Evolutionary conservation across 345 rosid genomes (phyloP), one percentile per base, ranked within the genome.

Genomic region (Eutrema japonicum): DNA sequence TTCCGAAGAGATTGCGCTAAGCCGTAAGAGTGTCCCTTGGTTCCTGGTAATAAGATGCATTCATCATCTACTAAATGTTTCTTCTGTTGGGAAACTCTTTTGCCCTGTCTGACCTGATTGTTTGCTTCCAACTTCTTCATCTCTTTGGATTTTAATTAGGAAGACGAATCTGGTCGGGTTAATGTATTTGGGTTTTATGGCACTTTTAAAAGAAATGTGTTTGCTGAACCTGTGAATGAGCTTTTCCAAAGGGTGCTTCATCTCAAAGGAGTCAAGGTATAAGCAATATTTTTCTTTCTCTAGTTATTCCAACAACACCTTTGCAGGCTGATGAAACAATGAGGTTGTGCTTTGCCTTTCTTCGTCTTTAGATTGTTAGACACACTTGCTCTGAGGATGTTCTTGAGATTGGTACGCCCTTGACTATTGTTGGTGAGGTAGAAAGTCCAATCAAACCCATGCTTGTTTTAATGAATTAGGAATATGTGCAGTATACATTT

Each of bases 361-460:
- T 5, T 51, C 7, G 2, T 14, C 0, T 36, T 14, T 37, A 58
- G 47, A 38, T 14, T 57, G 8, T 35, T 57, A 16, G 12, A 5
- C 29, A 36, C 30, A 36, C 29, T 36, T 22, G 1, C 30, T 36
- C 45, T 57, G 45, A 37, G n/a, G 45, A 36, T 0, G 45, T 57
- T 57, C 30, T 57, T 36, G 32, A 55, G 61, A 33, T 55, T 33
- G 61, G 41, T 33, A 33, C 61, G 9, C 57, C 36, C 12, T 38
- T 37, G 46, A 58, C 32, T 58, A 37, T 58, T 58, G 33, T 58
- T 38, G 63, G 45, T 38, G n/a, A 57, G 63, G 66, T 49, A 49
- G 16, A 4, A 36, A 36, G 8, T 36, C 38, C 38, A 36, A 3
- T 2, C 32, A 29, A 29, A 29, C 32, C 32, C 14, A 3, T 47